These are phyloP conservation scores for Pythium aristosporum DNA, from an alignment of 352 stramenopile genomes.

Conservation along the genomic window DNA sequence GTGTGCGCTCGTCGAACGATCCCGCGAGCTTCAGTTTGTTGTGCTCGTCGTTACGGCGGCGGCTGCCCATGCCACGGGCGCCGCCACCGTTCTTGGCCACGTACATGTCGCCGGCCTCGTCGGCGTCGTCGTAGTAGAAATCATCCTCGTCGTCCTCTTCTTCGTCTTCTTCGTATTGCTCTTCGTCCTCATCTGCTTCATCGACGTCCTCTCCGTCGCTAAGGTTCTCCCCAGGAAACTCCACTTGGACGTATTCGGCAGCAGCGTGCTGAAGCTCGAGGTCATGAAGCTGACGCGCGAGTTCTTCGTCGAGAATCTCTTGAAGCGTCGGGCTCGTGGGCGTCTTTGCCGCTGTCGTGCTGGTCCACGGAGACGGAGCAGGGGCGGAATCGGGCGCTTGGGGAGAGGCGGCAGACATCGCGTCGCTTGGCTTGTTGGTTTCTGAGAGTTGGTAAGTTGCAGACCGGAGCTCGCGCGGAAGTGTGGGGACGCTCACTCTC, in stretches of 20 bases:
- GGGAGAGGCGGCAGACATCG: conserved; percentile 16
- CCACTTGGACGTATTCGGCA: neutral
- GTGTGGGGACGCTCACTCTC: conserved; percentile 4
- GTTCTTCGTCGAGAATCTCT: conserved; percentile 70
- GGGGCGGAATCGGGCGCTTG: neutral
- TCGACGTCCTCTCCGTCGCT: neutral
- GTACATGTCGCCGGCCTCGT: conserved; percentile 27
- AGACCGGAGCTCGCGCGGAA: neutral
- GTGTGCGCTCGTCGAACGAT: conserved; percentile 25
- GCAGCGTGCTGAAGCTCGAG: conserved; percentile 25
- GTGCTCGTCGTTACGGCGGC: neutral
- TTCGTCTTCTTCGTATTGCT: conserved; percentile 1
- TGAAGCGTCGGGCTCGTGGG: conserved; percentile 35
- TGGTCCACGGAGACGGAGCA: neutral
- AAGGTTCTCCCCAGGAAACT: neutral
- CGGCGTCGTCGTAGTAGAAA: conserved; percentile 22
- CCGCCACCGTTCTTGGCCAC: conserved; percentile 13
- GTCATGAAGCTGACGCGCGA: conserved; percentile 44
- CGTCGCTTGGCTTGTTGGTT: neutral
- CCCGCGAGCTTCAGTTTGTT: conserved; percentile 15
- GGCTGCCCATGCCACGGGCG: conserved; percentile 4
- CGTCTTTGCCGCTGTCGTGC: neutral
- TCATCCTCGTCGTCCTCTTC: conserved; percentile 6
- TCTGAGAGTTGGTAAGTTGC: conserved; percentile 2
- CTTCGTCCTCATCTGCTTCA: neutral